phyloP scores from a whole-genome alignment of 768 basidiomycete species.

The Cubamyces sp. region DNA sequence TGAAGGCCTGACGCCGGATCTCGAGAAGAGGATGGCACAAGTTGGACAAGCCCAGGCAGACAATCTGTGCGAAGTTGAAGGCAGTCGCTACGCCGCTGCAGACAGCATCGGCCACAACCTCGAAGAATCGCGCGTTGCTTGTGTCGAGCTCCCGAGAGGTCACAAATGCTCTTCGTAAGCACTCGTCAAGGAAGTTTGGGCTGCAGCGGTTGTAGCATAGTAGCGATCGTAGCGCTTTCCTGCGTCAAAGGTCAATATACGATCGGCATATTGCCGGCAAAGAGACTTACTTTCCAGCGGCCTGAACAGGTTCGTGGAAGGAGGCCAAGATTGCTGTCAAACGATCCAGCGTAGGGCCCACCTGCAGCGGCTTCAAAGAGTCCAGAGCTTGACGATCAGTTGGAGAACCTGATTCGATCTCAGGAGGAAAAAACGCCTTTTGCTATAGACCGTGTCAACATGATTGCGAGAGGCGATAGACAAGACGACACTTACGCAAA shows the following conservation, averaged over 20 bases:
- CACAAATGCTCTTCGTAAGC: constrained; percentile 72
- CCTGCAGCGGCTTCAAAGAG: constrained; percentile 60
- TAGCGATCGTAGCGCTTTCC: constrained; percentile 77
- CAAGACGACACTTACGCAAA: constrained; percentile 68
- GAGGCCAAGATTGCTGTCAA: constrained; percentile 72
- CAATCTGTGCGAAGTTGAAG: constrained; percentile 74
- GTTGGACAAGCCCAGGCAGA: constrained; percentile 82
- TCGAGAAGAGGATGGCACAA: constrained; percentile 69
- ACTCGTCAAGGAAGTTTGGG: constrained; percentile 60
- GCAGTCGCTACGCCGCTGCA: constrained; percentile 48
- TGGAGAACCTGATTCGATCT: constrained; percentile 62
- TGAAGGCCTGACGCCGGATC: constrained; percentile 77
- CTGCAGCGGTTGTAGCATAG: constrained; percentile 62
- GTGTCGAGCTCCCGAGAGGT: constrained; percentile 53
- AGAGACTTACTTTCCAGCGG: constrained; percentile 65
- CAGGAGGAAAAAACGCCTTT: constrained; percentile 76
- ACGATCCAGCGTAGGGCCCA: constrained; percentile 60
- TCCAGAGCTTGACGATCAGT: constrained; percentile 52
- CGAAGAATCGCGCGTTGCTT: constrained; percentile 72
- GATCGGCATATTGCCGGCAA: not conserved
- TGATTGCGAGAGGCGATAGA: not conserved
- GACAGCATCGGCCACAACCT: constrained; percentile 74
- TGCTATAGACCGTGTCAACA: constrained; percentile 47
- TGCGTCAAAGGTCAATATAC: constrained; percentile 36
- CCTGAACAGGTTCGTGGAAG: constrained; percentile 51